phyloP scores from a whole-genome alignment of 306 rosid genomes.

The Cucumis cinereus region DNA sequence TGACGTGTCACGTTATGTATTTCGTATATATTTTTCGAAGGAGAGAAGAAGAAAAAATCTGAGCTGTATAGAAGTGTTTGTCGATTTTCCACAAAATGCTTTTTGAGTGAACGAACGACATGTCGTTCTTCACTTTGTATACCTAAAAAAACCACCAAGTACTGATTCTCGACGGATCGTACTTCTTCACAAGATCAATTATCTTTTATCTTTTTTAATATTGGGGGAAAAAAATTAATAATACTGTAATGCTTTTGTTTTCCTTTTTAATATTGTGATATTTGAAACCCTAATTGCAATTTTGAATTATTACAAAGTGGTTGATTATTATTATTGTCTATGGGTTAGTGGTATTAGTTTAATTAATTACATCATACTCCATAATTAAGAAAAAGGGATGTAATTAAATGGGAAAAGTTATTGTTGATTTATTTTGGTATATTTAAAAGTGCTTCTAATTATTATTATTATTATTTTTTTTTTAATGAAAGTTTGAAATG shows the following conservation, averaged over 20 bases:
- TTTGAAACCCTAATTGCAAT: background rate
- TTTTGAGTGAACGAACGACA: background rate
- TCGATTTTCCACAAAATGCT: background rate
- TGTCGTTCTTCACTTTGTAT: constrained; percentile 9
- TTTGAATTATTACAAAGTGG: background rate
- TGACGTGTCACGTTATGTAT: background rate
- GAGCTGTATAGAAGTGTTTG: background rate
- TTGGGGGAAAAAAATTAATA: background rate
- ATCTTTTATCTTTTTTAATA: background rate
- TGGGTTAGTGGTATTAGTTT: background rate
- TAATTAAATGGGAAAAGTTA: too few relatives aligned
- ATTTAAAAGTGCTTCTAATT: too few relatives aligned
- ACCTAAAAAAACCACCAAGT: background rate
- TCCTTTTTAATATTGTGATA: background rate
- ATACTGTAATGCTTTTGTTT: background rate
- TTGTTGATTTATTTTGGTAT: too few relatives aligned
- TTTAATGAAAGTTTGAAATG: background rate
- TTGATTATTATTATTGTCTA: background rate
- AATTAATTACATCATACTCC: too few relatives aligned
- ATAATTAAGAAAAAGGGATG: too few relatives aligned
- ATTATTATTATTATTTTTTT: too few relatives aligned
- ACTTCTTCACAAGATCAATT: background rate
- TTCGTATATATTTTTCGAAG: background rate
- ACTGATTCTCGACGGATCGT: background rate
- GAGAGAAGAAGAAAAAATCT: background rate